Evolutionary conservation across 2,329 filamentous ascomycete genomes (phyloP), one percentile per base, ranked within the genome.

Genomic region (Geosmithia morbida): DNA sequence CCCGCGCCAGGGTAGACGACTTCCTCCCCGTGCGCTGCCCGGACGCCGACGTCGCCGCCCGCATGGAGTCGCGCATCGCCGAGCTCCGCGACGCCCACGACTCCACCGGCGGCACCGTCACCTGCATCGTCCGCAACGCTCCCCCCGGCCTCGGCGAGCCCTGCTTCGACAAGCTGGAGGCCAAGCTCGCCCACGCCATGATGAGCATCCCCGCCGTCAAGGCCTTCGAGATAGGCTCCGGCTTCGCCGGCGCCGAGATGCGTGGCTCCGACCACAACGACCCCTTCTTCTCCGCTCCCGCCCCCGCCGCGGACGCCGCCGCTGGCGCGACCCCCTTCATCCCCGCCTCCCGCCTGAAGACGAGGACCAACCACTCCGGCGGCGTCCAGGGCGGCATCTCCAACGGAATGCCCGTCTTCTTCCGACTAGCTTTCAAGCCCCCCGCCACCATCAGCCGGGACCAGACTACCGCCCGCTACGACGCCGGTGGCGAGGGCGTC

Each of bases 371-470:
- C 71, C 88, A 95, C 71, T 90, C 84, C 2, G 90, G 90, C 13
- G 92, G 90, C 53, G 87, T 97, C 55, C 90, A 97, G 69, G 92
- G 90, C 42, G 90, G 90, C 46, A 97, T 97, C 66, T 83, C 85
- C 46, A 97, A 97, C 65, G 92, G 90, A 49, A 86, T 87, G 39
- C 83, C 82, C 50, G 87, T 97, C 68, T 97, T 92, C 74, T 97
- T 97, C 77, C 81, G 85, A 46, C 83, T 95, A 5, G 89, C 79
- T 16, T 97, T 97, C 79, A 97, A 97, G 74, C 86, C 90, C 10
- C 81, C 90, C 2, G 89, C 90, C 29, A 97, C 92, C 2, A 97
- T 97, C 60, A 83, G 86, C 43, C 84, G 90, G 66, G 84, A 85
- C 42, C 90, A 97, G 69, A 75, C 74, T 14, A 97, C 92, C 1